Conservation (phyloP, 768 basidiomycete species). For the Cystobasidium onofrii region DNA sequence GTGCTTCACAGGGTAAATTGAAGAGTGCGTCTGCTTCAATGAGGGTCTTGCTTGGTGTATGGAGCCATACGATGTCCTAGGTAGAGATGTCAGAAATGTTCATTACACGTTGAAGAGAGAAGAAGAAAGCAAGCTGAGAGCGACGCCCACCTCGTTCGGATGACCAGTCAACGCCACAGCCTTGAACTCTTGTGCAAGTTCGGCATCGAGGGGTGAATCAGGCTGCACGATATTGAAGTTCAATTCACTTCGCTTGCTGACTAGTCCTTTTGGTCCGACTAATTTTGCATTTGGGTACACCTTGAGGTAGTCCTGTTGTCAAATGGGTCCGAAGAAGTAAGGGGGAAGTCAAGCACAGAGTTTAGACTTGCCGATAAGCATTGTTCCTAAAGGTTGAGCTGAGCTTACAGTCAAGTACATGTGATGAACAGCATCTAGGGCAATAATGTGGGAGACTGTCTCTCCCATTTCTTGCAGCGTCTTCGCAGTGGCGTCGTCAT, state of each 20-base stretch:
- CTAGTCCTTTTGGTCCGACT: constrained; percentile 26
- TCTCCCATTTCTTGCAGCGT: constrained; percentile 3
- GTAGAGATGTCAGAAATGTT: background rate
- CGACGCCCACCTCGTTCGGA: constrained; percentile 18
- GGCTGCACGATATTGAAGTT: constrained; percentile 21
- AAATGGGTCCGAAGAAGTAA: no score
- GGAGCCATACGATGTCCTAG: constrained; percentile 26
- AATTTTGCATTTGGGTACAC: constrained; percentile 16
- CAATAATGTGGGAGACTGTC: constrained; percentile 21
- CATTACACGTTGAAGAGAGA: background rate
- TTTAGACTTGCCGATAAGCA: no score
- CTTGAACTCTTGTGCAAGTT: constrained; percentile 4
- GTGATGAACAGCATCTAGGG: constrained; percentile 23
- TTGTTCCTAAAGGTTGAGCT: background rate
- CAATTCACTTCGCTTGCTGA: constrained; percentile 19
- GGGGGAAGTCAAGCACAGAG: no score
- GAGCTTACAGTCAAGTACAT: constrained; percentile 5
- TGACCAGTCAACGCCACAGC: constrained; percentile 15
- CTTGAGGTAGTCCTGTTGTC: constrained; percentile 15
- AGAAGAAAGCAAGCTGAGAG: background rate
- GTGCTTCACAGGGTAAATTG: background rate
- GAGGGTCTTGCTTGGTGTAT: constrained; percentile 8
- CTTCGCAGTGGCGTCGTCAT: constrained; percentile 3
- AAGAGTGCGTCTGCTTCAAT: constrained; percentile 25
- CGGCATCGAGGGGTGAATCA: constrained; percentile 1